Evolutionary conservation across 257 asterid species (phyloP), one percentile per base, ranked within the genome.

Genomic region (Cinchona pubescens): DNA sequence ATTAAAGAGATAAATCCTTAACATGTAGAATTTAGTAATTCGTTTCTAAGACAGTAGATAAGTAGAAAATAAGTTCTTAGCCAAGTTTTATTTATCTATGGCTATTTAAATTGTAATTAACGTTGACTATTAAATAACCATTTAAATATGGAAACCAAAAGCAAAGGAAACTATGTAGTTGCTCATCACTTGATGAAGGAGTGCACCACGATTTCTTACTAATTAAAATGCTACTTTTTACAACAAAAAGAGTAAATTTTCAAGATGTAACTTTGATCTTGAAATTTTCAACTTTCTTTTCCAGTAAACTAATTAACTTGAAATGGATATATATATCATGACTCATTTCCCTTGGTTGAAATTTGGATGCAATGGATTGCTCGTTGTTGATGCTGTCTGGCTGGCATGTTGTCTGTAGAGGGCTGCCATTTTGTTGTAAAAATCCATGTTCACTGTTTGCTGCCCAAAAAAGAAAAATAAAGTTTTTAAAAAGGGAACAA

Each of bases 401-500:
- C 56, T 81, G 67, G 79, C 75, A 51, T 86, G 87, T 61, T 87
- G 89, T 59, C 85, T 58, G 64, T 84, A 87, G 23, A 90, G 78
- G 11, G 88, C 88, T 76, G 89, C 87, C 91, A 91, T 86, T 79
- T 85, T 91, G 85, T 79, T 85, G 83, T 82, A 83, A 79, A 83
- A 80, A 59, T 91, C 96, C 91, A 87, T 84, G 82, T 87, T 87
- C 89, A 84, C 88, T 5, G 89, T 78, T 85, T 88, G 90, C 92
- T 85, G 83, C n/a, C n/a, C n/a, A 11, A 74, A 23, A 34, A 29
- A 38, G 7, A 12, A 25, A n/a, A 62, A 19, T 13, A 12, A n/a
- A 19, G n/a, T 66, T 37, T 49, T 30, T 15, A 75, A 19, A 45
- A 35, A 55, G 1, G 61, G 11, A 53, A 19, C n/a, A n/a, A 45